Conservation (phyloP, 345 rosid genomes). For the Nephelium lappaceum region DNA sequence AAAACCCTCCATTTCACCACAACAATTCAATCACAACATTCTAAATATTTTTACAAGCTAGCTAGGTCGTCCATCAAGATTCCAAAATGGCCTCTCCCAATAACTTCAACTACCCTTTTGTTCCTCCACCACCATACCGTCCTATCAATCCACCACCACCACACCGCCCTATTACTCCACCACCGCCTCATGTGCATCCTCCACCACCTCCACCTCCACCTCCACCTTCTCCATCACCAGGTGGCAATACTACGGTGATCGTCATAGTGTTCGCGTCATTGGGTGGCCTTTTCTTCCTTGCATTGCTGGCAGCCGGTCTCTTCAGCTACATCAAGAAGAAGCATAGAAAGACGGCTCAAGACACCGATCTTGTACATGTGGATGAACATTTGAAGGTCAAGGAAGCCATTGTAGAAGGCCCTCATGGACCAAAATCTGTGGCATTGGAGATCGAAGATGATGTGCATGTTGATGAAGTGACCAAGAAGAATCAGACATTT, state of each 20-base stretch:
- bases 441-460: slow-evolving; percentile 61
- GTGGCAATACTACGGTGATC: slow-evolving; percentile 46
- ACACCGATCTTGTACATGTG: slow-evolving; percentile 33
- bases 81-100: slow-evolving; percentile 46
- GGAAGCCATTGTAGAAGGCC: slow-evolving; percentile 55
- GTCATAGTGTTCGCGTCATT: slow-evolving; percentile 58
- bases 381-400: slow-evolving; percentile 65
- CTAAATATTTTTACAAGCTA: background rate
- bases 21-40: slow-evolving; percentile 10
- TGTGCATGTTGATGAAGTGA: slow-evolving; percentile 44
- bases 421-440: slow-evolving; percentile 47
- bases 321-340: slow-evolving; percentile 54
- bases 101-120: slow-evolving; percentile 25
- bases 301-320: slow-evolving; percentile 46
- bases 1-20: slow-evolving; percentile 27
- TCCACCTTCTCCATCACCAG: slow-evolving; percentile 44
- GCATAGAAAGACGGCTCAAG: slow-evolving; percentile 40
- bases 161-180: background rate
- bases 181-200: slow-evolving; percentile 11
- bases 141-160: slow-evolving; percentile 16
- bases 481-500: slow-evolving; percentile 38
- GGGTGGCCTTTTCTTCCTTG: slow-evolving; percentile 57
- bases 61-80: background rate
- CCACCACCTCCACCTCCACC: slow-evolving; percentile 23
- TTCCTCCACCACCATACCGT: slow-evolving; percentile 13